Percentiles rank a stretch among this genome's conserved stretches.
phyloP scores from a whole-genome alignment of 345 rosid genomes.

The Salix arbutifolia region DNA sequence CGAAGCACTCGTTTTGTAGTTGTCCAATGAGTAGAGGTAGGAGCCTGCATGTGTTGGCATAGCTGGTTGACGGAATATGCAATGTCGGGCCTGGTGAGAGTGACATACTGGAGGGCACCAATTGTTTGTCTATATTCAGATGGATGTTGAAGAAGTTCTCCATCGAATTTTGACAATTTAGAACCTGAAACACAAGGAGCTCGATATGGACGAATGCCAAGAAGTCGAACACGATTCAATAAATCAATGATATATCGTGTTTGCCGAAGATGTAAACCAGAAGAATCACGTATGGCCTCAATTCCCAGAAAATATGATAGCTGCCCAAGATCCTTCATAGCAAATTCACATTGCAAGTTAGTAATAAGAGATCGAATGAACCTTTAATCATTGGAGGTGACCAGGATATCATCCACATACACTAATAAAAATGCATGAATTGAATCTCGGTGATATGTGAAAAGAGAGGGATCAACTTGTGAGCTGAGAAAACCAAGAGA shows the following conservation, averaged over 20 bases:
- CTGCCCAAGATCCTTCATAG: neutral
- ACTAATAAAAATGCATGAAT: too few relatives aligned
- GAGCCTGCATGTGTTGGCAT: neutral
- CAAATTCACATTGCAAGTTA: neutral
- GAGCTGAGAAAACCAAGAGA: neutral
- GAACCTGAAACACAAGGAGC: neutral
- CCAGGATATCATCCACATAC: neutral
- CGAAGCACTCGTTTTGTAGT: rapidly evolving
- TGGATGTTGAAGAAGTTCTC: neutral
- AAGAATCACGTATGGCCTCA: too few relatives aligned
- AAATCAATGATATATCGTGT: neutral
- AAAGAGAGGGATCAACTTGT: neutral
- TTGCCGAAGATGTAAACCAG: neutral
- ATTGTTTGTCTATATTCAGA: too few relatives aligned
- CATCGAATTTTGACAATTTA: too few relatives aligned
- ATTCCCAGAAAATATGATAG: neutral
- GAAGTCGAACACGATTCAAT: neutral
- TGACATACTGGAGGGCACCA: neutral
- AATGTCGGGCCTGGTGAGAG: neutral
- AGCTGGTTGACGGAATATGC: neutral
- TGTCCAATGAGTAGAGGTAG: neutral
- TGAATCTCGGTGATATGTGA: neutral
- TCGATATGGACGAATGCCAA: neutral
- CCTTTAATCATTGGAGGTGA: neutral
- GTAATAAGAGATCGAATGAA: neutral